A percentile compares a stretch with the other conserved stretches of the same genome.
These are phyloP conservation scores for Xanthoconium purpureum DNA, from an alignment of 768 basidiomycete genomes.

Conservation along the genomic window DNA sequence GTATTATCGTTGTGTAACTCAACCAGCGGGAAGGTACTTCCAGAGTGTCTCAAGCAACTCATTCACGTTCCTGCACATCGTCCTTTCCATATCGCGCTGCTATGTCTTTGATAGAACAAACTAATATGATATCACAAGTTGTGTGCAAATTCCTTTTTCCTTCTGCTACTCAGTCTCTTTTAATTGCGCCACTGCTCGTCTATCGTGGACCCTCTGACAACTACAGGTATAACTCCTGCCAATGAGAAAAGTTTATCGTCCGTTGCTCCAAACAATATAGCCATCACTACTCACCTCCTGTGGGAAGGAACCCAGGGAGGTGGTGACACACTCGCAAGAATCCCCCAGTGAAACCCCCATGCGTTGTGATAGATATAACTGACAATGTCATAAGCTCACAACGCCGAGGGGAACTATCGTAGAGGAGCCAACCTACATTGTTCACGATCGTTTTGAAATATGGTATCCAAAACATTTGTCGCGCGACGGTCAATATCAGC, in stretches of 20 bases:
- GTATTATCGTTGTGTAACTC: constrained; percentile 8
- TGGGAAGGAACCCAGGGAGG: constrained; percentile 44
- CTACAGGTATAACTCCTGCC: constrained; percentile 1
- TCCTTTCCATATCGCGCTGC: not conserved
- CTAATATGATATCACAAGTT: too few species aligned
- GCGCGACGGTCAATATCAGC: not conserved
- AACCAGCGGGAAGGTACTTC: not conserved
- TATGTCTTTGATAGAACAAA: not conserved
- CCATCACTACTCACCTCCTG: constrained; percentile 49
- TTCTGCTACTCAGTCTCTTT: not conserved
- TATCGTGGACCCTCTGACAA: not conserved
- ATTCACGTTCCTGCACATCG: not conserved
- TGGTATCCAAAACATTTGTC: not conserved
- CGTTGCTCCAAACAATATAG: not conserved
- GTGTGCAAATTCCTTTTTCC: not conserved
- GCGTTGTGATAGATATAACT: constrained; percentile 68
- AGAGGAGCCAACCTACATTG: not conserved
- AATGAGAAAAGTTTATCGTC: not conserved
- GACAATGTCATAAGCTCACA: not conserved
- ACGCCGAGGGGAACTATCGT: not conserved
- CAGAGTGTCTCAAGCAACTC: not conserved
- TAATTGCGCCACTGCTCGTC: not conserved
- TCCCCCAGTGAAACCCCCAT: constrained; percentile 59
- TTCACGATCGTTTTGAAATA: not conserved
- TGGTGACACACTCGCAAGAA: constrained; percentile 50